Evolutionary conservation across 371 early-diverging fungal genomes (phyloP).

Genomic region (Actinomortierella ambigua): DNA sequence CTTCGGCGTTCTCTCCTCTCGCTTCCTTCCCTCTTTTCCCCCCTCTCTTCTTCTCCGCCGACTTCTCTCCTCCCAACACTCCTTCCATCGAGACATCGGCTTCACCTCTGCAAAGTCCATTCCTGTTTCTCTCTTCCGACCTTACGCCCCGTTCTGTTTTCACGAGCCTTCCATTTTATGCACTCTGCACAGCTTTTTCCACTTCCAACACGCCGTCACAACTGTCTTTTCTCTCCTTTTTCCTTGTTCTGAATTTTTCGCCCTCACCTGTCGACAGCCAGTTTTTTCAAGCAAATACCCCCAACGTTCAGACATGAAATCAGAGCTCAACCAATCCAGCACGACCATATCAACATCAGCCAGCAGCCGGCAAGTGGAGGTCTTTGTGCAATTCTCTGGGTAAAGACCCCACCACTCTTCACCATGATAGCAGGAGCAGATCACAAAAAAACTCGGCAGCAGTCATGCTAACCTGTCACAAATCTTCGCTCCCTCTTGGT

Average conservation of each 20-base stretch:
- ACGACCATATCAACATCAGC: conserved; percentile 15
- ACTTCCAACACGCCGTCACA: no score
- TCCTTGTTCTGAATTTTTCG: background rate
- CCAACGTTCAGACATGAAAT: conserved; percentile 26
- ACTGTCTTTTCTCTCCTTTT: background rate
- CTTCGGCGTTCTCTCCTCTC: background rate
- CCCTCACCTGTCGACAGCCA: no score
- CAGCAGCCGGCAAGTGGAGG: conserved; percentile 39
- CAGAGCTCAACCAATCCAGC: conserved; percentile 24
- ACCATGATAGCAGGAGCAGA: no score
- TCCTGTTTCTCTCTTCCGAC: no score
- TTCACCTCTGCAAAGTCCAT: no score
- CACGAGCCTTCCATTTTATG: no score
- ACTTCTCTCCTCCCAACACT: background rate
- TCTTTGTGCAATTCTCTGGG: conserved; percentile 47
- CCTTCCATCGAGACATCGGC: no score
- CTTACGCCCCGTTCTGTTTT: no score
- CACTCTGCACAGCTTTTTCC: no score
- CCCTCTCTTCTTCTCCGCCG: background rate
- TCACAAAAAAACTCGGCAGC: background rate
- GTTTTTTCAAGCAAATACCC: background rate
- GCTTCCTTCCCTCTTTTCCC: background rate
- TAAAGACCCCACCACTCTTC: conserved; percentile 2
- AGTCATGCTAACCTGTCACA: background rate
- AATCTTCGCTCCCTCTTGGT: conserved; percentile 1